Evolutionary conservation across 306 rosid genomes (phyloP).

Genomic region (Adenanthera pavonina): DNA sequence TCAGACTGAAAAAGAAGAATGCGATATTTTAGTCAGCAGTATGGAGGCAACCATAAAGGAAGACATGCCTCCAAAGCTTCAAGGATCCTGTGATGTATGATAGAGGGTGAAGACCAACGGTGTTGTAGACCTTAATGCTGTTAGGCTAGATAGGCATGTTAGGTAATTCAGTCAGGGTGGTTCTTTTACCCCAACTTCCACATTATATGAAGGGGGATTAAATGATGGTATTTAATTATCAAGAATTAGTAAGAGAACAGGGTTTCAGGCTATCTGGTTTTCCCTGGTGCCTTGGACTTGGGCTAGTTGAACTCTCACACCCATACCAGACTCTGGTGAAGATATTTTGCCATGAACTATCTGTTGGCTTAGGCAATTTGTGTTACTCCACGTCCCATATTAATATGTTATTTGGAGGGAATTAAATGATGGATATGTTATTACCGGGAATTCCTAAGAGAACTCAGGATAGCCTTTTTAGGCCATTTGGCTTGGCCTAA

Average conservation of each 20-base stretch:
- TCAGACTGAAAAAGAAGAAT: not conserved
- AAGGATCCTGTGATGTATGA: not conserved
- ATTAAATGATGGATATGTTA: conserved; percentile 24
- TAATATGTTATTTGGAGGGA: not conserved
- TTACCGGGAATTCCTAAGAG: conserved; percentile 2
- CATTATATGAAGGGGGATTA: not conserved
- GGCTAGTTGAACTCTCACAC: not conserved
- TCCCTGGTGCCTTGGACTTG: not conserved
- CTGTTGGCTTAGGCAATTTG: not conserved
- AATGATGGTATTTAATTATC: no score
- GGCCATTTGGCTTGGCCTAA: conserved; percentile 24
- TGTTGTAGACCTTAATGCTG: not conserved
- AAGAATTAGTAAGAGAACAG: no score
- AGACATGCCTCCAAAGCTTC: not conserved
- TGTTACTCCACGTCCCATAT: not conserved
- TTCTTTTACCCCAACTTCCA: conserved; percentile 2
- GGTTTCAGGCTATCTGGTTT: no score
- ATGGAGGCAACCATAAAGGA: not conserved
- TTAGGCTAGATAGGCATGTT: not conserved
- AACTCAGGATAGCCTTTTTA: not conserved
- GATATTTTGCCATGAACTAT: not conserved
- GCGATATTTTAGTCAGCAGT: not conserved
- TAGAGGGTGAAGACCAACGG: not conserved
- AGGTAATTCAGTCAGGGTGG: not conserved
- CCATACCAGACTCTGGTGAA: not conserved